Evolutionary conservation across 148 eudicot genomes (phyloP).

Genomic region (Vaccinium corymbosum): DNA sequence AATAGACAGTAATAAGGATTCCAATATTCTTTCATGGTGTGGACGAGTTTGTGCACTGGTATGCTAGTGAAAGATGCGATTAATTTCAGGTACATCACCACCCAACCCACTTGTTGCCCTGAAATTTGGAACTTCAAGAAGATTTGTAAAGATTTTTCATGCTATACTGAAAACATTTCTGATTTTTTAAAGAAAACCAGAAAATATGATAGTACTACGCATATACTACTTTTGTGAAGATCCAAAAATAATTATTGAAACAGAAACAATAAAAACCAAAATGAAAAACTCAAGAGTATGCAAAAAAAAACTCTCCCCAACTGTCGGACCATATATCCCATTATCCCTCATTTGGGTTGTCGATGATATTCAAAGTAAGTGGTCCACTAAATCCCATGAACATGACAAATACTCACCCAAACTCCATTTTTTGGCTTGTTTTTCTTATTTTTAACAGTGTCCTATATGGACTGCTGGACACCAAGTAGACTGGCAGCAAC

Average conservation of each 20-base stretch:
- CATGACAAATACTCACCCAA: constrained; percentile 10
- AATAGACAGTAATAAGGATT: background rate
- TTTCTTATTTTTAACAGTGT: constrained; percentile 22
- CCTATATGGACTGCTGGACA: constrained; percentile 20
- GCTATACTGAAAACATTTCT: background rate
- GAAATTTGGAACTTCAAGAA: background rate
- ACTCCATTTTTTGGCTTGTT: constrained; percentile 9
- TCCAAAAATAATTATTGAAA: background rate
- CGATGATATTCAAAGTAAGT: background rate
- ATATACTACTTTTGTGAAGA: background rate
- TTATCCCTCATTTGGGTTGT: background rate
- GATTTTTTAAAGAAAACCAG: background rate
- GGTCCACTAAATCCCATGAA: background rate
- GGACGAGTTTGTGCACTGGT: background rate
- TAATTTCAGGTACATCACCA: background rate
- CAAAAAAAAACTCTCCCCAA: background rate
- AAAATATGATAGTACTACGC: background rate
- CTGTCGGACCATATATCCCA: background rate
- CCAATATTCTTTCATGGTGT: background rate
- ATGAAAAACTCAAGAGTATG: background rate
- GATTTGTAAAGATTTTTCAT: background rate
- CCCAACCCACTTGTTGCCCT: background rate
- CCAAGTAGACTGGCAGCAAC: constrained; percentile 18
- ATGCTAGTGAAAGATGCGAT: background rate
- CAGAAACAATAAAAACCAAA: background rate